Percentiles rank a stretch among this genome's conserved stretches.
phyloP scores from a whole-genome alignment of 495 filamentous ascomycete genomes.

The Sabuloglossum arenarium region DNA sequence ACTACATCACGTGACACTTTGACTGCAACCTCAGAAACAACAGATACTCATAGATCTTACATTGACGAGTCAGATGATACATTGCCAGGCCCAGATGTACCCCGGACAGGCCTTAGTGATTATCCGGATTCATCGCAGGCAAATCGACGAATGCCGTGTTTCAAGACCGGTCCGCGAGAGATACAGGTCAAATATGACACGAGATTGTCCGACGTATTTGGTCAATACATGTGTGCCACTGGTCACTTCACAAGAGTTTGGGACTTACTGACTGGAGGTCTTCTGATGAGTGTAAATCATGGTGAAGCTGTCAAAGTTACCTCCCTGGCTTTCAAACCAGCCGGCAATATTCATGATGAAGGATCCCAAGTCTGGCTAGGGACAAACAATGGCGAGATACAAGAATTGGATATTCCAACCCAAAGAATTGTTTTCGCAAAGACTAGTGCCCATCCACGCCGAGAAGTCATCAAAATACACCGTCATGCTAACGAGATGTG shows the following conservation, averaged over 20 bases:
- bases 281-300: slow-evolving; percentile 60
- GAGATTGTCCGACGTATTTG: slow-evolving; percentile 66
- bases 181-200: slow-evolving; percentile 75
- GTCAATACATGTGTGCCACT: slow-evolving; percentile 67
- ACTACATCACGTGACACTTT: not conserved
- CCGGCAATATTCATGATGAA: slow-evolving; percentile 46
- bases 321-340: slow-evolving; percentile 70
- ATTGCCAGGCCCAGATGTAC: not conserved
- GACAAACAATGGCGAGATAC: slow-evolving; percentile 63
- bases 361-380: slow-evolving; percentile 79
- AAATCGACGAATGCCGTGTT: slow-evolving; percentile 62
- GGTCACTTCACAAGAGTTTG: slow-evolving; percentile 72
- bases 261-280: slow-evolving; percentile 63
- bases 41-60: not conserved
- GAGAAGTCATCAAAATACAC: slow-evolving; percentile 71
- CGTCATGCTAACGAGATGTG: slow-evolving; percentile 79
- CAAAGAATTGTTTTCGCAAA: slow-evolving; percentile 45
- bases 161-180: slow-evolving; percentile 44
- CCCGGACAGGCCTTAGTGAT: slow-evolving; percentile 20
- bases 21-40: not conserved
- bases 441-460: slow-evolving; percentile 50
- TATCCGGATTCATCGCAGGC: slow-evolving; percentile 73
- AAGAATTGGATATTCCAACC: slow-evolving; percentile 62
- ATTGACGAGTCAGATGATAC: not conserved
- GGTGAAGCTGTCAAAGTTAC: slow-evolving; percentile 59